These are phyloP conservation scores for Hypoxylon perforatum DNA, from an alignment of 495 filamentous ascomycete species.

Conservation along the genomic window DNA sequence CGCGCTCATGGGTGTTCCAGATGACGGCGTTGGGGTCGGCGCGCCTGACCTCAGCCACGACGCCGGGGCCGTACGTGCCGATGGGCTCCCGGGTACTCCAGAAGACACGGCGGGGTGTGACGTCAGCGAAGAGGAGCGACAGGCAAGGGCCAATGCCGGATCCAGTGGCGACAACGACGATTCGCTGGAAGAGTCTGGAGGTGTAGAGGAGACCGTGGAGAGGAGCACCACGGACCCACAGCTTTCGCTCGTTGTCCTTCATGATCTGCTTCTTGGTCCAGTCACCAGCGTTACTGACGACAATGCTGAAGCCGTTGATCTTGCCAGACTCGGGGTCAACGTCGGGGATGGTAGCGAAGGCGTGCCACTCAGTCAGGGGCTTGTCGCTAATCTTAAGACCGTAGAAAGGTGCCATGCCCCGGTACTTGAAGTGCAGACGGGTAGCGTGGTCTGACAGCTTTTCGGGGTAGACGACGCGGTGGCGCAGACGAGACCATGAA, in stretches of 20 bases:
- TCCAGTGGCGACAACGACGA: slow-evolving; percentile 83
- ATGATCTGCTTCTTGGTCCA: slow-evolving; percentile 77
- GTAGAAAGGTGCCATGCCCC: slow-evolving; percentile 62
- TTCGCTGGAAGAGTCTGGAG: slow-evolving; percentile 72
- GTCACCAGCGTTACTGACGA: slow-evolving; percentile 86
- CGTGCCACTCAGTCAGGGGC: slow-evolving; percentile 81
- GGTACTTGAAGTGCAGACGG: slow-evolving; percentile 75
- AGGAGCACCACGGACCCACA: slow-evolving; percentile 66
- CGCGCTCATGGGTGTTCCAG: slow-evolving; percentile 58
- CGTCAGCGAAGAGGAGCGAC: slow-evolving; percentile 56
- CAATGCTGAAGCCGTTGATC: slow-evolving; percentile 71
- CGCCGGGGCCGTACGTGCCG: slow-evolving; percentile 56
- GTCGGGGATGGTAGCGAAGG: slow-evolving; percentile 80
- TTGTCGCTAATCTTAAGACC: slow-evolving; percentile 64
- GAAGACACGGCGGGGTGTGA: slow-evolving; percentile 58
- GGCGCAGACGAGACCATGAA: slow-evolving; percentile 75
- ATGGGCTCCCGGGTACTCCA: slow-evolving; percentile 61
- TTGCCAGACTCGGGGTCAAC: slow-evolving; percentile 56
- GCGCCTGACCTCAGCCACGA: slow-evolving; percentile 55
- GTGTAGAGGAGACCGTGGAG: slow-evolving; percentile 78
- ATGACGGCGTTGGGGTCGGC: slow-evolving; percentile 62
- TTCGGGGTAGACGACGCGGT: slow-evolving; percentile 69
- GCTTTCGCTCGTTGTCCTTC: slow-evolving; percentile 63
- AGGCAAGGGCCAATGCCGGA: slow-evolving; percentile 82
- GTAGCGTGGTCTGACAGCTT: slow-evolving; percentile 75